Evolutionary conservation across 1,139 yeast species (phyloP), one percentile per base, ranked within the genome.

Genomic region (Geotrichum restrictum): DNA sequence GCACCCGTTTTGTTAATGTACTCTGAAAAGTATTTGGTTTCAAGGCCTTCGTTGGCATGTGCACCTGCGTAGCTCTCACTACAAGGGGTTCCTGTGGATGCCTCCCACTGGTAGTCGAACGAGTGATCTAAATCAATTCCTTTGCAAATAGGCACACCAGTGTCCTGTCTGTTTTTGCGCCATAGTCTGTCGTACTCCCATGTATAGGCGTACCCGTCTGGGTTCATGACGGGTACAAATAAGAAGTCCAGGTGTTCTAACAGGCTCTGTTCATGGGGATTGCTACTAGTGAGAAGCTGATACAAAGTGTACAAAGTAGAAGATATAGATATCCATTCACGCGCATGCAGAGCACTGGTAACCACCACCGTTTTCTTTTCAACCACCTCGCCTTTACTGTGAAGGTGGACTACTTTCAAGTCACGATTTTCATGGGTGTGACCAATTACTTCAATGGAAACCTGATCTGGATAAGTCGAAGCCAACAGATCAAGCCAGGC

Each of bases 111-210:
- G 69, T 73, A 85, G 60, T 79, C 85, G 68, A 83, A 88, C 0
- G 95, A 84, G 63, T 86, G 94, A 66, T 88, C 96, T 54, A 89
- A 82, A 66, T 89, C 96, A 45, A 88, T 78, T 6, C 97, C 97
- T 49, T 77, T 73, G 68, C 97, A 89, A 43, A 75, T 69, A 3
- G 87, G 81, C 49, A 80, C 69, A 37, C 74, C 76, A 0, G 95
- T 85, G 51, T 79, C 78, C 69, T 89, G 96, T 57, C 96, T 78
- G 69, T 88, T 89, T 66, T 89, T 89, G 47, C 95, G 74, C 97
- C 97, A 89, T 57, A 89, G 73, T 53, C 97, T 73, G 65, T 89
- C 96, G 34, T 72, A 65, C 3, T 74, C 75, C 96, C 96, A 89
- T 1, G 95, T 77, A 65, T 85, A 85, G 13, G 74, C 88, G 65